Percentiles rank a stretch among this genome's conserved stretches.
These are phyloP conservation scores for Argentina anserina DNA, from an alignment of 306 rosid genomes.

Conservation along the genomic window DNA sequence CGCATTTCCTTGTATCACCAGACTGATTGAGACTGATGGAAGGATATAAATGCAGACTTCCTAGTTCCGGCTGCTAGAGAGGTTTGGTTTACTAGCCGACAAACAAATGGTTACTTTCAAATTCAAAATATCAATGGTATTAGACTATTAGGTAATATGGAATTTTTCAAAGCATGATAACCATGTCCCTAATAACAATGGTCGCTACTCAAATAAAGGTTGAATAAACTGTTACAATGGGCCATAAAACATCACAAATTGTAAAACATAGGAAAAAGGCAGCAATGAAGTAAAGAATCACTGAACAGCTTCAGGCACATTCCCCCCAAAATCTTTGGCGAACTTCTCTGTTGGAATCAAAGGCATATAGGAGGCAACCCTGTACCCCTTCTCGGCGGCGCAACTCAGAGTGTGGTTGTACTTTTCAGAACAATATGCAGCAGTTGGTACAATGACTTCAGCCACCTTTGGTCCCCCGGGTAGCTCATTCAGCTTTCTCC, in stretches of 20 bases:
- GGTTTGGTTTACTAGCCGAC: no score
- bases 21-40: no score
- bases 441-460: conserved; percentile 38
- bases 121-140: neutral
- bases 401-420: conserved; percentile 39
- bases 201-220: neutral
- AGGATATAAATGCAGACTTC: no score
- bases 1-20: no score
- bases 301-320: conserved; percentile 5
- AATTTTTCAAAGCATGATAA: neutral
- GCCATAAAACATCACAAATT: neutral
- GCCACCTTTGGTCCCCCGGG: conserved; percentile 67
- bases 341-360: conserved; percentile 42
- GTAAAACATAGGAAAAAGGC: neutral
- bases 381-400: conserved; percentile 42
- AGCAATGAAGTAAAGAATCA: neutral
- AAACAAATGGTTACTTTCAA: neutral
- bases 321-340: conserved; percentile 30
- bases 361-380: conserved; percentile 41
- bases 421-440: conserved; percentile 35
- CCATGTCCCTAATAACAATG: neutral
- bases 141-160: neutral
- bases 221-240: neutral
- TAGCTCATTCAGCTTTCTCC: conserved; percentile 58
- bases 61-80: no score